Base-by-base conservation (phyloP, 768 basidiomycete genomes). In the Pleurotus ostreatus region DNA sequence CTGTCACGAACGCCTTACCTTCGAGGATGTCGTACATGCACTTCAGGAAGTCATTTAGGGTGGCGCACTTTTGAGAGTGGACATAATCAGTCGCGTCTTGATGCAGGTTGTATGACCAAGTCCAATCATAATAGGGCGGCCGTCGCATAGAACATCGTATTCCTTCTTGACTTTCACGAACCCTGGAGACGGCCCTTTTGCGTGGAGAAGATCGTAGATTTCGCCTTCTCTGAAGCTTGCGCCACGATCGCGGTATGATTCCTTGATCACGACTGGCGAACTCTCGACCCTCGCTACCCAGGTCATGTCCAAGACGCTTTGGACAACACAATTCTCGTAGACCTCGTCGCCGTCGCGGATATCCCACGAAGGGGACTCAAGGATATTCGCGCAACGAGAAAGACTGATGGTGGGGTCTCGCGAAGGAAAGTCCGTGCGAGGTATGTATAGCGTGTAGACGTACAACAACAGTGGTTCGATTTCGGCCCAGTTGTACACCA, bases 401-500 rank as follows among this genome's bases (percentile, higher is more conserved):
- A 20, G 58, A 4, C 45, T 48, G 37, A 59, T 55, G 39, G 41
- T 47, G 5, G 44, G 13, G 41, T 59, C 58, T 13, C 23, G 25
- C 26, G 44, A 48, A 16, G 45, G 25, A 26, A 49, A 46, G 22
- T 55, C 54, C 0, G 43, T n/a, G 39, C 37, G 54, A 1, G 58
- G 58, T 9, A 39, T 13, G 25, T 59, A 59, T 13, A 59, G 39
- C 3, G 54, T 48, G 47, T 55, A 55, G 40, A 55, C 40, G 46
- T 55, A 59, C 34, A 18, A 15, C 26, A 44, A n/a, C 30, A 59
- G 23, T 15, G 58, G 37, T 4, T 12, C 15, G n/a, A 59, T 6
- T 25, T 59, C 38, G 16, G 49, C 53, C 45, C 44, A 55, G 4
- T 4, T 15, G 16, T 23, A 59, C 25, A n/a, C 26, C 13, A 20